phyloP scores from a whole-genome alignment of 345 rosid species.

The Brassica incana region DNA sequence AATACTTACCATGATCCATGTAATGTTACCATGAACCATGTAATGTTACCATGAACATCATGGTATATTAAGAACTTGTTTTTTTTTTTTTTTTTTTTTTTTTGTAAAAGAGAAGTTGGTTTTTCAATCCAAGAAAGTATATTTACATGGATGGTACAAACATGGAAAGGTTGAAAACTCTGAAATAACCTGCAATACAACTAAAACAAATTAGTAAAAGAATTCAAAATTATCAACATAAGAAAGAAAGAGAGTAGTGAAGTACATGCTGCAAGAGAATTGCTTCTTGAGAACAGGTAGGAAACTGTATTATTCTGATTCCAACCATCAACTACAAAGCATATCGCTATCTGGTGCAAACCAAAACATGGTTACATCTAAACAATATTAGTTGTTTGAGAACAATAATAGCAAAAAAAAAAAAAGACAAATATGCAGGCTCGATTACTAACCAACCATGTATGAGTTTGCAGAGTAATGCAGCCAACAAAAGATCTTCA shows the following conservation, averaged over 20 bases:
- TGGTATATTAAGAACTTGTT: no score
- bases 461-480: conserved; percentile 46
- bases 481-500: conserved; percentile 61
- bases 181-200: neutral
- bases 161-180: neutral
- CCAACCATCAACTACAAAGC: conserved; percentile 52
- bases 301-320: conserved; percentile 58
- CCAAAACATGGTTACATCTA: neutral
- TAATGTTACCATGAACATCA: no score
- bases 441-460: conserved; percentile 52
- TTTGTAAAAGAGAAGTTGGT: no score
- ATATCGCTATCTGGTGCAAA: conserved; percentile 52
- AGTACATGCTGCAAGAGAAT: conserved; percentile 24
- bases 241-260: neutral
- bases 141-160: neutral
- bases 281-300: conserved; percentile 69
- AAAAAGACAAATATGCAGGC: neutral
- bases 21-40: no score
- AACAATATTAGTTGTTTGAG: neutral
- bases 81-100: no score
- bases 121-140: neutral
- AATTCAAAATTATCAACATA: neutral
- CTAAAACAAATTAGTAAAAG: neutral
- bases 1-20: no score
- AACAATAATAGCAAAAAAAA: neutral